A percentile compares a stretch with the other conserved stretches of the same genome.
These are phyloP conservation scores for Cicer arietinum DNA, from an alignment of 306 rosid genomes.

Conservation along the genomic window DNA sequence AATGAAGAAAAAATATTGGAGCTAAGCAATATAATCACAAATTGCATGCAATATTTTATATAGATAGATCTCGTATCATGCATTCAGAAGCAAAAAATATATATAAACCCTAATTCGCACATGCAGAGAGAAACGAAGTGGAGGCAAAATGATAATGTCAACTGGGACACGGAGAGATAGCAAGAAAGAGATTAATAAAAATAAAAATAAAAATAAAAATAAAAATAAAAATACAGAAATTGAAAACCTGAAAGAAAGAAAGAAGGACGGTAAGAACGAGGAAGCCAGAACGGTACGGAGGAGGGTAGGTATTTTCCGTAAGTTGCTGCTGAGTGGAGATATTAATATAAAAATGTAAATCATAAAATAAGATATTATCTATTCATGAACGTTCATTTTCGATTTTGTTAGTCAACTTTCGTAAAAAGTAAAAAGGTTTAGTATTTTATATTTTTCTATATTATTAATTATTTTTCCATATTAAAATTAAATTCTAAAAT, in stretches of 20 bases:
- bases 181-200: not conserved
- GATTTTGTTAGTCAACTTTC: too few species aligned
- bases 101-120: slow-evolving; percentile 36
- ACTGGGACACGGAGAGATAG: not conserved
- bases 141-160: not conserved
- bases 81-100: not conserved
- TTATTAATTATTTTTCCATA: too few species aligned
- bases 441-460: too few species aligned
- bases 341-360: too few species aligned
- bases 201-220: not conserved
- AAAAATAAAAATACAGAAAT: not conserved
- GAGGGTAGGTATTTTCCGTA: not conserved
- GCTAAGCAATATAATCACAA: not conserved
- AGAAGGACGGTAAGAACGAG: not conserved
- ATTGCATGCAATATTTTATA: not conserved
- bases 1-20: not conserved
- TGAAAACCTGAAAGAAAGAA: not conserved
- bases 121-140: not conserved
- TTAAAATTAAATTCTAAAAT: too few species aligned
- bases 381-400: too few species aligned
- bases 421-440: too few species aligned
- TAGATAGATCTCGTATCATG: slow-evolving; percentile 9
- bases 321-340: too few species aligned
- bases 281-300: not conserved
- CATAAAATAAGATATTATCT: too few species aligned